Evolutionary conservation across 257 asterid genomes (phyloP).

Genomic region (Cynanchum wilfordii): DNA sequence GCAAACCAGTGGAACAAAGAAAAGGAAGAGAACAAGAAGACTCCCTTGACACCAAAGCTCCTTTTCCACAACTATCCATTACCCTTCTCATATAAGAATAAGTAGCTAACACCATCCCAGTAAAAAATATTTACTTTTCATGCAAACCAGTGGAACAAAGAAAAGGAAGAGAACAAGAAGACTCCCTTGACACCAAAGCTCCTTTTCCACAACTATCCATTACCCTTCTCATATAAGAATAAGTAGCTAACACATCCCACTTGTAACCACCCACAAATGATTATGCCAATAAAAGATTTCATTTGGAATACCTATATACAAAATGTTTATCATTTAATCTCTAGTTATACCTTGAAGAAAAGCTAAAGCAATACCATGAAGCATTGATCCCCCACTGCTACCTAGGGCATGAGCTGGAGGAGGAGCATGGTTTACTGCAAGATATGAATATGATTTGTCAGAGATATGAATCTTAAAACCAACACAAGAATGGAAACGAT

Average conservation of each 20-base stretch:
- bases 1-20: not conserved
- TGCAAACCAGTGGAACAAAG: not conserved
- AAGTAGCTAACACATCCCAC: not conserved
- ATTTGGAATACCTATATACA: too few species aligned
- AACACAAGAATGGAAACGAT: not conserved
- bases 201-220: too few species aligned
- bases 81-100: not conserved
- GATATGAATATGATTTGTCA: not conserved
- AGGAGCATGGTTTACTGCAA: constrained; percentile 60
- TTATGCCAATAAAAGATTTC: not conserved
- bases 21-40: not conserved
- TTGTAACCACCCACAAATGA: not conserved
- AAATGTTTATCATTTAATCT: not conserved
- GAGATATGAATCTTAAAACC: not conserved
- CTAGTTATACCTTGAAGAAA: constrained; percentile 54
- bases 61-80: too few species aligned
- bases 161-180: not conserved
- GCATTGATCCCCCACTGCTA: constrained; percentile 61
- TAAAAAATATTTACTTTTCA: not conserved
- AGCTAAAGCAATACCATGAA: constrained; percentile 57
- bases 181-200: not conserved
- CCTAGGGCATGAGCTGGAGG: constrained; percentile 70
- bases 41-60: not conserved
- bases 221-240: not conserved
- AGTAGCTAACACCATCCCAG: not conserved